Percentiles rank a stretch among this genome's conserved stretches.
Evolutionary conservation across 176 grass and related monocot genomes (phyloP).

Genomic region (Musa schizocarpa): DNA sequence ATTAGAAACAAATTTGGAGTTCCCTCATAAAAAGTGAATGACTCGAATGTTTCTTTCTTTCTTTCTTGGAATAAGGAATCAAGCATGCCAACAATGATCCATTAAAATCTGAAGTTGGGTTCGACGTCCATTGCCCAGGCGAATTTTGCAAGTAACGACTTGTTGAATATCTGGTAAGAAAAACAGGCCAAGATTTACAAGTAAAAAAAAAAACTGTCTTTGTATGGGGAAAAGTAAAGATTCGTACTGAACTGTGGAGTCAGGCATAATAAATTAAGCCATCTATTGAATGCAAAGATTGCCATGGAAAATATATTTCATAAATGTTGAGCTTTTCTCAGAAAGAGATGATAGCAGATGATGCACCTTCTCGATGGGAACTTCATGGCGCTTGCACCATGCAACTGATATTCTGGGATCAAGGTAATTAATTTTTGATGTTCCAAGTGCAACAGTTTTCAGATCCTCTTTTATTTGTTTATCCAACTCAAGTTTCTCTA

Average conservation of each 20-base stretch:
- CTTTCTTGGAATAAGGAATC: not conserved
- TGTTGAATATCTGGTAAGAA: conserved; percentile 86
- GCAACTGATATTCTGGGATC: conserved; percentile 94
- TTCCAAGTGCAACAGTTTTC: conserved; percentile 86
- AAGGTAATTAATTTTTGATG: conserved; percentile 96
- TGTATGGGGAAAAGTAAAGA: not conserved
- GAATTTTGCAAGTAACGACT: conserved; percentile 81
- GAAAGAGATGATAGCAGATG: not conserved
- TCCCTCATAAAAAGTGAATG: not conserved
- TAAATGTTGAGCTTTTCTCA: no score
- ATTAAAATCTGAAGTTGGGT: conserved; percentile 84
- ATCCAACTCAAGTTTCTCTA: conserved; percentile 92
- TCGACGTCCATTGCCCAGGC: conserved; percentile 83
- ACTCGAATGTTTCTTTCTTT: not conserved
- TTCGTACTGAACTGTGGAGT: no score
- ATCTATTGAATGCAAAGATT: not conserved
- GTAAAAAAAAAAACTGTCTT: not conserved
- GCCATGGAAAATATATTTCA: not conserved
- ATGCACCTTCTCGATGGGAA: conserved; percentile 92
- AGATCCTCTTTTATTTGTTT: conserved; percentile 86
- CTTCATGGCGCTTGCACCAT: conserved; percentile 99
- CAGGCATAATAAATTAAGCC: no score
- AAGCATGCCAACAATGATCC: not conserved
- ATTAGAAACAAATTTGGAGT: not conserved
- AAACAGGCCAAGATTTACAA: not conserved